Base-by-base conservation (phyloP, 345 rosid species). In the Salix dunnii region DNA sequence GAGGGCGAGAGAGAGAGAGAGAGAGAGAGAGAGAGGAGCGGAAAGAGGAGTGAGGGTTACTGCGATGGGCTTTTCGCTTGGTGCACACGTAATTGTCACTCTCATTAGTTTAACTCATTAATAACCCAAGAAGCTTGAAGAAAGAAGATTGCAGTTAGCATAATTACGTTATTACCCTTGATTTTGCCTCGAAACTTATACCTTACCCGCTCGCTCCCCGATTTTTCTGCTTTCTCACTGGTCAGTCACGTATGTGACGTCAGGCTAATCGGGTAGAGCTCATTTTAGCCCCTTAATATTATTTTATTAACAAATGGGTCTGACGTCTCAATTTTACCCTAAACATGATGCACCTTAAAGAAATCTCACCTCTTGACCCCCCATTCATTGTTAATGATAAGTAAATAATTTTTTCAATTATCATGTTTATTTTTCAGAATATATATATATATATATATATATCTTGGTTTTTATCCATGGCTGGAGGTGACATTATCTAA, bases 71-170 rank as follows among this genome's bases (percentile, higher is more conserved):
- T 79, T 58, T 87, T 88, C 88, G 91, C 98, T 92, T 94, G 75
- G 89, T 74, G 87, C 90, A 76, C 91, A 94, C 96, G 98, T 87
- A 86, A 94, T 73, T 6, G 38, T 43, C 58, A 13, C 46, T 68
- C 28, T 70, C 53, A 40, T 38, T 6, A 7, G 27, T n/a, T 23
- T n/a, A 27, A 46, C 30, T 8, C 53, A n/a, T 49, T 17, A 1
- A 27, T 1, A 49, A 30, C 13, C 33, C 27, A 17, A 58, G 65
- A 73, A 64, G 28, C 36, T 49, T 30, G 75, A 51, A 25, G 64
- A 67, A 7, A 28, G 18, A 20, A 18, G n/a, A 2, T 46, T 1
- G 3, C 0, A 69, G 1, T 0, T 1, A 40, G 1, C 2, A 27
- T 31, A 82, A 71, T 82, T 76, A 82, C 90, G 1, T 23, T n/a